Base-by-base conservation (phyloP, 305 asterid genomes). In the Petunia hybrid region DNA sequence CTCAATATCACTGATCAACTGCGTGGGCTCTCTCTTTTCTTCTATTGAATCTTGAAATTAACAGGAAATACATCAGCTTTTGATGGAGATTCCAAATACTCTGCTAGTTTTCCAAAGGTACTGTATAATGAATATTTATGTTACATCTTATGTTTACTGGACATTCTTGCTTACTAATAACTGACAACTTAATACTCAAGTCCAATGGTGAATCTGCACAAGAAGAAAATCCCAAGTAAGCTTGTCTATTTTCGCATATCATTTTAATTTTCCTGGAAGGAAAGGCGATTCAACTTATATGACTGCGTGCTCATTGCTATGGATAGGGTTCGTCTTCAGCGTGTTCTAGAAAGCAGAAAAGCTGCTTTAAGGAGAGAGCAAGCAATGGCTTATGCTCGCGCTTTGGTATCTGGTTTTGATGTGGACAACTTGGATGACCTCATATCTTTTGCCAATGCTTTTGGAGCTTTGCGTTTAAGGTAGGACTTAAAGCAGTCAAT, bases 311-410 rank as follows among this genome's bases (percentile, higher is more conserved):
- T 22, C 5, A 53, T 82, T 82, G 68, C 61, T 46, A 68, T 87
- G 84, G 77, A 40, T 79, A 94, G 98, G 91, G 68, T 89, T 84
- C 90, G 89, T 80, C 97, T 94, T 80, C 92, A 91, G 79, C 92
- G 95, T 60, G 92, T 89, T 80, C 66, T 94, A 86, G 97, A 91
- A 87, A 83, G 90, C 43, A 92, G 98, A 75, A 92, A 88, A 82
- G 92, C 93, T n/a, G 88, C 91, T 73, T 91, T 94, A 53, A 86
- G 87, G 91, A 94, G 91, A 83, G 98, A 94, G 89, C 97, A 92
- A 83, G 97, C 97, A 43, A 94, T 94, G 98, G 97, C 98, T 57
- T 92, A 91, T 78, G 97, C 98, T 39, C 98, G 98, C 31, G 94
- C 98, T 65, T 65, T 92, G 80, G 98, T 90, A 78, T 91, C 92